These are phyloP conservation scores for Boletus edulis DNA, from an alignment of 768 basidiomycete genomes.

Conservation along the genomic window DNA sequence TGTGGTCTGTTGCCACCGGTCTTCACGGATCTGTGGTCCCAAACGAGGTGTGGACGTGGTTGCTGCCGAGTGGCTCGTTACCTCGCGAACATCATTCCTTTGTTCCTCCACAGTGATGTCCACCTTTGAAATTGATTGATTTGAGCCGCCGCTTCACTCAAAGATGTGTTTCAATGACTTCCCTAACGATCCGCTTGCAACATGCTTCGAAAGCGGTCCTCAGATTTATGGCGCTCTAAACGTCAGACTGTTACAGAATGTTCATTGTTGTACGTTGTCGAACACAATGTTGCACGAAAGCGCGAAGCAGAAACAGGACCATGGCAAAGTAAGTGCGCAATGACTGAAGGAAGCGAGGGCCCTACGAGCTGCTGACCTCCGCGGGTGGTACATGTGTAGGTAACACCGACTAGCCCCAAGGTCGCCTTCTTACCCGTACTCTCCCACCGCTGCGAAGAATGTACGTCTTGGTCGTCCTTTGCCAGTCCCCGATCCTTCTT, in stretches of 20 bases:
- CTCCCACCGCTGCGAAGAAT: constrained; percentile 40
- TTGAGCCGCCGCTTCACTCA: background rate
- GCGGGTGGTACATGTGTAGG: background rate
- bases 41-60: constrained; percentile 8
- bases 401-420: constrained; percentile 30
- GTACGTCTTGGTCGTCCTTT: constrained; percentile 38
- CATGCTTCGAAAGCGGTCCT: background rate
- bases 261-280: background rate
- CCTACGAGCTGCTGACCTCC: background rate
- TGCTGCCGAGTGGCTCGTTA: constrained; percentile 23
- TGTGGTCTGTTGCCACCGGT: constrained; percentile 13
- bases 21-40: constrained; percentile 3
- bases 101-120: constrained; percentile 11
- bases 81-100: constrained; percentile 1
- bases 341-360: background rate
- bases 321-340: background rate
- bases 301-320: background rate
- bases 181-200: background rate
- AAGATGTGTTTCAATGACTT: background rate
- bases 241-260: background rate
- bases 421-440: constrained; percentile 42
- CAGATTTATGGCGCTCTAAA: background rate
- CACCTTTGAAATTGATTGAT: background rate
- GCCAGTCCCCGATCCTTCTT: constrained; percentile 19
- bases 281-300: background rate